These are phyloP conservation scores for Arabidopsis thaliana DNA, from an alignment of 345 rosid genomes.

Conservation along the genomic window TAIR10.1 NC_003076.8:23722501-23723000, in stretches of 20 bases:
- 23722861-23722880: constrained; percentile 28
- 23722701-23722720: constrained; percentile 45
- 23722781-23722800: constrained; percentile 63
- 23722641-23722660: constrained; percentile 52
- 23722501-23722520: constrained; percentile 80
- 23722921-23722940: constrained; percentile 37
- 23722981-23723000: not conserved
- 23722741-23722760: constrained; percentile 53
- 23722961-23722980: constrained; percentile 52
- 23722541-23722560: constrained; percentile 75
- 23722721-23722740: constrained; percentile 59
- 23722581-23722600: constrained; percentile 36
- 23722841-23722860: constrained; percentile 19
- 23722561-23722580: constrained; percentile 45
- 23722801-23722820: constrained; percentile 45
- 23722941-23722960: constrained; percentile 57
- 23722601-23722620: constrained; percentile 47
- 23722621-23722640: constrained; percentile 53
- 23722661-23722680: constrained; percentile 55
- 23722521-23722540: constrained; percentile 80
- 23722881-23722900: constrained; percentile 41
- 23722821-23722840: constrained; percentile 20
- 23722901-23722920: constrained; percentile 28
- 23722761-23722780: constrained; percentile 56
- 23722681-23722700: constrained; percentile 52